Evolutionary conservation across 495 filamentous ascomycete species (phyloP), one percentile per base, ranked within the genome.

Genomic region (Thermochaetoides thermophila): DNA sequence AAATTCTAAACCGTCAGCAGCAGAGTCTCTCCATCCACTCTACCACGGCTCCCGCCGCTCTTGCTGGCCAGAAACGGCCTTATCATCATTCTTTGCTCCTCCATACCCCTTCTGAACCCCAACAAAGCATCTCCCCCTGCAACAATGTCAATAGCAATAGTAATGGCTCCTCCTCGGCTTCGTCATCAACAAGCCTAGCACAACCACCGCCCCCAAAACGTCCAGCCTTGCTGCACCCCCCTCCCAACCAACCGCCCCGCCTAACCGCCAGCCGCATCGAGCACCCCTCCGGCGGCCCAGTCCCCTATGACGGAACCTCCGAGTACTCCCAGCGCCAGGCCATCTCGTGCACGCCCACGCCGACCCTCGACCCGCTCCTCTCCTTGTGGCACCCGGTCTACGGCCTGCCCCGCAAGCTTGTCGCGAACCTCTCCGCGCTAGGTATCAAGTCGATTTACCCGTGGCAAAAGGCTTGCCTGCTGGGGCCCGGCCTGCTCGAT

Each of bases 381-480:
- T 74, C 62, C 2, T 56, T 84, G 25, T 61, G 68, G 2, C 71
- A 85, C 46, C 63, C 66, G 1, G 60, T 55, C 29, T 89, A 85
- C 56, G 73, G 66, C 3, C 56, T 89, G 13, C 71, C 76, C 18
- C 41, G 53, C 3, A 43, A 63, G 3, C 56, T 84, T 3, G 71
- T 81, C 3, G 53, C 57, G 16, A 85, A 85, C 46, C 72, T 86
- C 42, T 63, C 62, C 11, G 51, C 55, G 0, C 53, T 75, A 19
- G 79, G 80, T 5, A 75, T 87, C 26, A 64, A 56, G 16, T 64
- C 54, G 34, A 85, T 86, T 38, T 86, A 86, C 45, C 72, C 76
- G 2, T 87, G 82, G 82, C 82, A 87, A 53, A 74, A 77, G n/a
- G 73, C 75, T 18, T 89, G 82, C 48, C 58, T 87, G 12, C 53